Evolutionary conservation across 352 stramenopile genomes (phyloP).

Genomic region (Phytopythium litorale): DNA sequence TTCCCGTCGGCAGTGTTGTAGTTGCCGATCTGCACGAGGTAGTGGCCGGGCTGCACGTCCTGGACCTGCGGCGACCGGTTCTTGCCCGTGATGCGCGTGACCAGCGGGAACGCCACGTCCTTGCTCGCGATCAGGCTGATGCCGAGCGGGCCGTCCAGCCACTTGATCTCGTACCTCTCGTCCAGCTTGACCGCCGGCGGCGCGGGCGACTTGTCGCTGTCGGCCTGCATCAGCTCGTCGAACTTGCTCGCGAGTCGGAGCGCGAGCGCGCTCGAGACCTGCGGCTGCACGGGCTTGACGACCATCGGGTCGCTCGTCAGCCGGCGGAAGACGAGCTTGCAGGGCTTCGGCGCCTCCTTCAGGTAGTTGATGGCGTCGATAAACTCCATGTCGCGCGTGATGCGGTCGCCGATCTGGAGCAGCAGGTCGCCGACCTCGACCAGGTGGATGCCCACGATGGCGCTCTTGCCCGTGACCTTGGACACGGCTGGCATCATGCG

Average conservation of each 20-base stretch:
- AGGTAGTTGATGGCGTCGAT: constrained; percentile 79
- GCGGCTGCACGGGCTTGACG: constrained; percentile 69
- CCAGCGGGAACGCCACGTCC: constrained; percentile 80
- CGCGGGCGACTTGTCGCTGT: constrained; percentile 68
- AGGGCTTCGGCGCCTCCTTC: constrained; percentile 77
- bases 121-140: constrained; percentile 88
- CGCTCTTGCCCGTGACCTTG: constrained; percentile 82
- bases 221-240: constrained; percentile 60
- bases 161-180: constrained; percentile 86
- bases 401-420: constrained; percentile 60
- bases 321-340: constrained; percentile 70
- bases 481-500: constrained; percentile 76
- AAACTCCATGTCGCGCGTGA: constrained; percentile 81
- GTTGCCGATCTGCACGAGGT: constrained; percentile 81
- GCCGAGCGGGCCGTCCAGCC: constrained; percentile 78
- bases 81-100: constrained; percentile 86
- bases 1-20: constrained; percentile 84
- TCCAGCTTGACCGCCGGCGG: constrained; percentile 73
- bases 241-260: constrained; percentile 75
- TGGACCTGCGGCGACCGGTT: constrained; percentile 85
- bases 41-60: constrained; percentile 84
- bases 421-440: constrained; percentile 83
- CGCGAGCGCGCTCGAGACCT: constrained; percentile 65
- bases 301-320: constrained; percentile 70
- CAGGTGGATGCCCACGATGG: constrained; percentile 82